Percentiles rank a stretch among this genome's conserved stretches.
Evolutionary conservation across 2,329 filamentous ascomycete genomes (phyloP).

Genomic region (Fusarium sp.): DNA sequence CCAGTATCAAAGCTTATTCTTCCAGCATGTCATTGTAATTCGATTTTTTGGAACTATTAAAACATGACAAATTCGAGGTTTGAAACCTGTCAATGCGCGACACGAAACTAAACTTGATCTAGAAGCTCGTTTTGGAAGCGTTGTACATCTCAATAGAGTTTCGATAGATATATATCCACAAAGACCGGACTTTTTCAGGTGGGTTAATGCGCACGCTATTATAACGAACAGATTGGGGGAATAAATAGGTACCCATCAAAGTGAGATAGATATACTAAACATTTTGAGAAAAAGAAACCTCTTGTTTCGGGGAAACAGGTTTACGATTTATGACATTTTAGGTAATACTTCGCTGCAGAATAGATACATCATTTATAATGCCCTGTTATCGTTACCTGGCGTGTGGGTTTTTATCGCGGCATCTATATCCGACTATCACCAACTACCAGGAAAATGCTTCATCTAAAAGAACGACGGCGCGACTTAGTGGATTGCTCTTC

Average conservation of each 20-base stretch:
- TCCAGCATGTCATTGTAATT: neutral
- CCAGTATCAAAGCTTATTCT: neutral
- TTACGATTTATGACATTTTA: neutral
- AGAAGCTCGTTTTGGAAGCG: neutral
- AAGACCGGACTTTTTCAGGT: neutral
- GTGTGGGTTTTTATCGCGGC: neutral
- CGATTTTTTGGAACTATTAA: neutral
- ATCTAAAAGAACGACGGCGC: slow-evolving; percentile 45
- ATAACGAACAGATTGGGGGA: neutral
- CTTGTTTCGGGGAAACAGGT: neutral
- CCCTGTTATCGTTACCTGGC: neutral
- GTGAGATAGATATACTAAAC: neutral
- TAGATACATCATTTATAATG: neutral
- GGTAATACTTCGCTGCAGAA: neutral
- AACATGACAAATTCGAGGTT: slow-evolving; percentile 1
- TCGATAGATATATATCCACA: neutral
- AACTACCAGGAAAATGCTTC: slow-evolving; percentile 48
- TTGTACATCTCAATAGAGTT: neutral
- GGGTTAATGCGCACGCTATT: neutral
- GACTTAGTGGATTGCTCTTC: slow-evolving; percentile 21
- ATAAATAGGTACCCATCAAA: neutral
- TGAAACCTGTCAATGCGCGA: slow-evolving; percentile 8
- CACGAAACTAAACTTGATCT: slow-evolving; percentile 15
- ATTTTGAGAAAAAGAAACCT: neutral
- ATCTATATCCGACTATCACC: neutral